A percentile compares a stretch with the other conserved stretches of the same genome.
Conservation (phyloP, 352 stramenopile genomes). For the Phytopythium vexans region DNA sequence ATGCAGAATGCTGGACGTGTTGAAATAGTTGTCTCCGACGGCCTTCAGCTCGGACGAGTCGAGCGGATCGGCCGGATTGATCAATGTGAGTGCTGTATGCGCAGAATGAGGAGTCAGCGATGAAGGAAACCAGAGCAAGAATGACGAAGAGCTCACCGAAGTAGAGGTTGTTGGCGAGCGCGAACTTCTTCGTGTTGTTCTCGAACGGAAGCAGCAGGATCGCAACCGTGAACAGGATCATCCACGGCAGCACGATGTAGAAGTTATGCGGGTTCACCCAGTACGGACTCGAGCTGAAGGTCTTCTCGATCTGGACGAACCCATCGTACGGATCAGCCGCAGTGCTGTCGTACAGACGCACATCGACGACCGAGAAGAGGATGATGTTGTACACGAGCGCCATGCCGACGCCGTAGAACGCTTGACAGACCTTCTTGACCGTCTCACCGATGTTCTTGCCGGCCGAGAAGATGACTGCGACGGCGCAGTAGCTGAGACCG, state of each 20-base stretch:
- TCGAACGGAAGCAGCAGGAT: constrained; percentile 64
- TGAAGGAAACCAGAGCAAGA: constrained; percentile 1
- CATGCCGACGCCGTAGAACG: constrained; percentile 76
- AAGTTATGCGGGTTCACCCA: constrained; percentile 77
- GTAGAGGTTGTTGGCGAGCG: constrained; percentile 80
- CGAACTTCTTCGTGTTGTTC: constrained; percentile 87
- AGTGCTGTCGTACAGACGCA: constrained; percentile 34
- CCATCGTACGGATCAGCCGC: constrained; percentile 25
- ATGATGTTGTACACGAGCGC: constrained; percentile 78
- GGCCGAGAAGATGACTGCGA: constrained; percentile 74
- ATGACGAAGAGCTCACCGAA: constrained; percentile 47
- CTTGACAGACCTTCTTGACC: constrained; percentile 63
- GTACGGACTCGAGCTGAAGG: constrained; percentile 59
- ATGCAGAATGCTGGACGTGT: constrained; percentile 60
- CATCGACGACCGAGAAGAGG: constrained; percentile 45
- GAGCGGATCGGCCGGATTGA: constrained; percentile 60
- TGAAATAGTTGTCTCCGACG: constrained; percentile 40
- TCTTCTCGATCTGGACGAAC: constrained; percentile 58
- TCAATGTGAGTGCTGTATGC: constrained; percentile 59
- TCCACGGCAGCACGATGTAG: constrained; percentile 63
- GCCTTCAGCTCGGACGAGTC: constrained; percentile 44
- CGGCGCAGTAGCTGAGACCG: constrained; percentile 73
- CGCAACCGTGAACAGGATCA: constrained; percentile 69
- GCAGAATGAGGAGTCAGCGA: neutral
- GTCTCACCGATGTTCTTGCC: constrained; percentile 70